Evolutionary conservation across 2,329 filamentous ascomycete genomes (phyloP).

Genomic region (Magnaporthiopsis incrustans): DNA sequence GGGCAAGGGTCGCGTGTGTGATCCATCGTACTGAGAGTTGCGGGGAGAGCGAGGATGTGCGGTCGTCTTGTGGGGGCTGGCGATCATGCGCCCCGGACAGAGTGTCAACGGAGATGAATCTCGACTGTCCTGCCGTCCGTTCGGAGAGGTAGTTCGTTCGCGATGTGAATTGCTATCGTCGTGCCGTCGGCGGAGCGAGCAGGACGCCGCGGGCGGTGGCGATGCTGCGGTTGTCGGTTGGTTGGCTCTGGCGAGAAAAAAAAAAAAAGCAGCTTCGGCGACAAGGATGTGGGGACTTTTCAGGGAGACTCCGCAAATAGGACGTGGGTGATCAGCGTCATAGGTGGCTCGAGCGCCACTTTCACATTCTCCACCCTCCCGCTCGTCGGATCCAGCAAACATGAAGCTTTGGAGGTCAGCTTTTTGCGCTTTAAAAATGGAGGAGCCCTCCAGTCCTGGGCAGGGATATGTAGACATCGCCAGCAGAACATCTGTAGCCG

Average conservation of each 20-base stretch:
- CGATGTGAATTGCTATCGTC: background rate
- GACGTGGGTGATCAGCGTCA: no score
- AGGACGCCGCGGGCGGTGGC: no score
- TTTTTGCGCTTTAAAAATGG: no score
- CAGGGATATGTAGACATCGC: no score
- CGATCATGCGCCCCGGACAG: background rate
- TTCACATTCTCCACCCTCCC: no score
- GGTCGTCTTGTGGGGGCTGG: background rate
- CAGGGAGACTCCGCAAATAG: background rate
- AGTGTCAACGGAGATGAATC: background rate
- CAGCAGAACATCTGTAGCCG: no score
- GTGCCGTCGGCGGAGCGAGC: background rate
- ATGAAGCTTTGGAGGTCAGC: no score
- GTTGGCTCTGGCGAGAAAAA: background rate
- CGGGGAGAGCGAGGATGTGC: background rate
- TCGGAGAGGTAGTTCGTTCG: background rate
- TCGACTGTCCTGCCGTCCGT: background rate
- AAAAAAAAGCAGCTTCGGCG: slow-evolving; percentile 1
- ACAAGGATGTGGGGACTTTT: background rate
- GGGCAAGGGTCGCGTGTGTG: slow-evolving; percentile 95
- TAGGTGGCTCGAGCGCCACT: no score
- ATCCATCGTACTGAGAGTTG: slow-evolving; percentile 55
- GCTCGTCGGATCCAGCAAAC: no score
- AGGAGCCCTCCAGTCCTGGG: no score
- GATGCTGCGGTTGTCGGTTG: slow-evolving; percentile 1